phyloP scores from a whole-genome alignment of 2,329 filamentous ascomycete species.

The Colletotrichum musicola region DNA sequence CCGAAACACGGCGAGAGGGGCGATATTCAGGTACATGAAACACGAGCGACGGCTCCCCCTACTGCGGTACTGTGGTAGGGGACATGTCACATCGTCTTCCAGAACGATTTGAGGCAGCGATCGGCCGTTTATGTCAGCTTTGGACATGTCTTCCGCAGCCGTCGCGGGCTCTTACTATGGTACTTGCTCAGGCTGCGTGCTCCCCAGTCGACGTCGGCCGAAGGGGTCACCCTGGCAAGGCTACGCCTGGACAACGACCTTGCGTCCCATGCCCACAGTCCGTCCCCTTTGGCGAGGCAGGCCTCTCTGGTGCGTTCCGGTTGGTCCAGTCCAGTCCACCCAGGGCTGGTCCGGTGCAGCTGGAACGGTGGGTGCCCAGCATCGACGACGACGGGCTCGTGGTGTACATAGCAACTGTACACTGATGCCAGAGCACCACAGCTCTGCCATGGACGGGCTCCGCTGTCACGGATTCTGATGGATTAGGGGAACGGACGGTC shows the following conservation, averaged over 20 bases:
- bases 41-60: slow-evolving; percentile 33
- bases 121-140: slow-evolving; percentile 34
- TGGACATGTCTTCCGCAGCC: slow-evolving; percentile 15
- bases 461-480: slow-evolving; percentile 33
- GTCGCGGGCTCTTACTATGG: background rate
- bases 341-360: background rate
- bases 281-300: slow-evolving; percentile 12
- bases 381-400: slow-evolving; percentile 1
- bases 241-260: slow-evolving; percentile 8
- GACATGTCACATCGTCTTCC: slow-evolving; percentile 41
- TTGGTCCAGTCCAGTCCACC: slow-evolving; percentile 7
- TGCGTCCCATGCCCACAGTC: slow-evolving; percentile 16
- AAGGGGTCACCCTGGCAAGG: slow-evolving; percentile 12
- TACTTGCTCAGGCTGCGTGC: background rate
- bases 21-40: slow-evolving; percentile 45
- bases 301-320: slow-evolving; percentile 19
- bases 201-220: no score
- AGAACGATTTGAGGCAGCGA: slow-evolving; percentile 39
- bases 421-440: background rate
- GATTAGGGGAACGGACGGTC: slow-evolving; percentile 31
- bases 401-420: background rate
- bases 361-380: background rate
- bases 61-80: background rate
- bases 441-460: slow-evolving; percentile 24
- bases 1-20: slow-evolving; percentile 44